Base-by-base conservation (phyloP, 2,329 filamentous ascomycete species). In the Lasiodiplodia theobromae region DNA sequence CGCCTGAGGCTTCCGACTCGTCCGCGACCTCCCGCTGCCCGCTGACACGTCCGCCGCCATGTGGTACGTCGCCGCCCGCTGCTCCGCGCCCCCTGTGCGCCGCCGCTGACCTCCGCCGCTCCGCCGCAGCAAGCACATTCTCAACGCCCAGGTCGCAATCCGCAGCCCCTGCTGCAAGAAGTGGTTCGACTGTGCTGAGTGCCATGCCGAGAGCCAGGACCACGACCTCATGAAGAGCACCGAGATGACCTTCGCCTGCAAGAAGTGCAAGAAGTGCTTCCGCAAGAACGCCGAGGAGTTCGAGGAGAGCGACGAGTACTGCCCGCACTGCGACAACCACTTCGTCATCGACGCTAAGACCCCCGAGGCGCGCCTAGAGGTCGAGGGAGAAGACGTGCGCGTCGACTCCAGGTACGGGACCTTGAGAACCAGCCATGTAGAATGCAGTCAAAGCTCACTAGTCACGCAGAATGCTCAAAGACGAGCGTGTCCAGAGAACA, bases 111-210 rank as follows among this genome's bases (percentile, higher is more conserved):
- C 51, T 38, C 51, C 51, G 62, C 28, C 47, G 21, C 54, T 52
- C 49, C 49, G 49, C 60, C 38, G 28, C 74, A 97, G 96, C 86
- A 98, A 98, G 87, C 96, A 99, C 85, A 86, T 99, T 77, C 90
- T 99, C 80, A 99, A 99, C 86, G 96, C 95, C 71, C 96, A 99
- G 83, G 96, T 99, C 77, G 86, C 95, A 69, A 96, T 99, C 83
- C 92, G 96, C 75, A 96, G 94, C 68, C 92, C 94, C 71, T 99
- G 96, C 86, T 99, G 96, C 85, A 88, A 89, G 70, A 97, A 97
- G 85, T 99, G 96, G 96, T 99, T 97, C 83, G 96, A 99, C 85
- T 99, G 96, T 82, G 92, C 93, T 72, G 92, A 97, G 79, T 99
- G 96, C 83, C 96, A 99, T 83, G 83, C 84, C 66, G 96, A 99